phyloP scores from a whole-genome alignment of 208 protist species.

The Acanthamoeba castellanii region DNA sequence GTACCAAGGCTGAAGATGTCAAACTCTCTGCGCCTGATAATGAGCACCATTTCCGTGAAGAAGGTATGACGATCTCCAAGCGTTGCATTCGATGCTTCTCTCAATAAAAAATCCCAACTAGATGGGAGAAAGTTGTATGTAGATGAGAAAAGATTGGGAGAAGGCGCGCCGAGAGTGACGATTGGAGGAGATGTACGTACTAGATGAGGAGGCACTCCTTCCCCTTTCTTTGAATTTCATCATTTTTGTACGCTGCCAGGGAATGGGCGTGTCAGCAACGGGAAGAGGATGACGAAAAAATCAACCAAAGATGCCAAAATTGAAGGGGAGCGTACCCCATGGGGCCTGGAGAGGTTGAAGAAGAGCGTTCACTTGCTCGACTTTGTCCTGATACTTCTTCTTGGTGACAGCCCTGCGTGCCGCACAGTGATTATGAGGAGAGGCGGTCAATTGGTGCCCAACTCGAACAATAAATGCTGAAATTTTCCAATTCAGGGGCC shows the following conservation, averaged over 20 bases:
- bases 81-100: slow-evolving; percentile 33
- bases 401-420: slow-evolving; percentile 8
- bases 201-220: slow-evolving; percentile 38
- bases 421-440: not conserved
- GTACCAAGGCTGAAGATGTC: slow-evolving; percentile 46
- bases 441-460: not conserved
- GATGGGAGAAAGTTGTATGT: not conserved
- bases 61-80: slow-evolving; percentile 50
- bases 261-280: not conserved
- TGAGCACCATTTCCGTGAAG: slow-evolving; percentile 54
- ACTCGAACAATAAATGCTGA: not conserved
- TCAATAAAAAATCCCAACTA: slow-evolving; percentile 64
- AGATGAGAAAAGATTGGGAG: not conserved
- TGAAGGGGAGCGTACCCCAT: not conserved
- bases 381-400: slow-evolving; percentile 57
- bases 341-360: slow-evolving; percentile 23
- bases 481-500: not conserved
- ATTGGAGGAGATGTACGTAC: slow-evolving; percentile 3
- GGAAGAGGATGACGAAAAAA: not conserved
- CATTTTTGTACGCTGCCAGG: slow-evolving; percentile 10
- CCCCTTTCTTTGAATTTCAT: not conserved
- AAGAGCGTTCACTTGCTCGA: slow-evolving; percentile 31
- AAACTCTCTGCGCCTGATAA: slow-evolving; percentile 52
- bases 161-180: no score
- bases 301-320: not conserved